Evolutionary conservation across 2,329 filamentous ascomycete species (phyloP).

Genomic region (Paecilomyces sp.): DNA sequence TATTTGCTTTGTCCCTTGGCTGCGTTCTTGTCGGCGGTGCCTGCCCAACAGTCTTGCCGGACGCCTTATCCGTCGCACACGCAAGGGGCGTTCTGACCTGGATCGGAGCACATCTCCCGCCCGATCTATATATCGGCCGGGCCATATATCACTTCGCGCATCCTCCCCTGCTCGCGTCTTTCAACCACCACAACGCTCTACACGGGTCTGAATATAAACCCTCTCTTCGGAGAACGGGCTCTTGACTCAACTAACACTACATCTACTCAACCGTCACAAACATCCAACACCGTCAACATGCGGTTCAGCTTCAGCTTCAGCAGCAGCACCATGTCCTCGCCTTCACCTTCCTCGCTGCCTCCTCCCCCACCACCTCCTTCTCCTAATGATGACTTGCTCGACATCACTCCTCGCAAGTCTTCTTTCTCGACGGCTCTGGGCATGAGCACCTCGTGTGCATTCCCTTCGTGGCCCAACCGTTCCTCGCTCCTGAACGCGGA

Average conservation of each 20-base stretch:
- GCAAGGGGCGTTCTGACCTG: background rate
- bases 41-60: background rate
- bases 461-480: slow-evolving; percentile 38
- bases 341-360: slow-evolving; percentile 20
- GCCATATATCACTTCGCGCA: background rate
- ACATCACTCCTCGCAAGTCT: slow-evolving; percentile 35
- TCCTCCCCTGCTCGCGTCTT: background rate
- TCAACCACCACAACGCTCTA: background rate
- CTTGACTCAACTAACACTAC: background rate
- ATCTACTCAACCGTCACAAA: slow-evolving; percentile 1
- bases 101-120: background rate
- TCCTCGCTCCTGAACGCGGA: slow-evolving; percentile 27
- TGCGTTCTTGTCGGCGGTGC: background rate
- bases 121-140: background rate
- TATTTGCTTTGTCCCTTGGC: background rate
- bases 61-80: background rate
- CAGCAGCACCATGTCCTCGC: slow-evolving; percentile 15
- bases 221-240: background rate
- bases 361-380: slow-evolving; percentile 33
- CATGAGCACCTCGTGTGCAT: slow-evolving; percentile 34
- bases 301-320: slow-evolving; percentile 21
- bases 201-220: background rate
- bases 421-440: slow-evolving; percentile 33
- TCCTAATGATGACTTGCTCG: slow-evolving; percentile 29
- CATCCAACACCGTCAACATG: slow-evolving; percentile 8